Conservation (phyloP, 345 rosid genomes). For the Eucalyptus coolabah region DNA sequence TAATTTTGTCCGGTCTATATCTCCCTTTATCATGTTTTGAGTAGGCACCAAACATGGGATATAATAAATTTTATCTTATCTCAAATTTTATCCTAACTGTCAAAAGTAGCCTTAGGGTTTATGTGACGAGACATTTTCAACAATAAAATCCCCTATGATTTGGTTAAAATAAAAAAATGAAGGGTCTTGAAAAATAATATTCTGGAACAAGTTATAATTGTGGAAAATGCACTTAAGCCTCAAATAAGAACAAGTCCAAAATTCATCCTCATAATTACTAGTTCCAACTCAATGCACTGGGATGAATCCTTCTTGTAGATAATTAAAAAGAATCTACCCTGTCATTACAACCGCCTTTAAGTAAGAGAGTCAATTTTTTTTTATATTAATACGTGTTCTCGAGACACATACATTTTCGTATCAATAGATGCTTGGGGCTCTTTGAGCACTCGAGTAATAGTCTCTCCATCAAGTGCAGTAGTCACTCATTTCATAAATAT, state of each 20-base stretch:
- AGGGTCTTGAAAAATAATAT: not conserved
- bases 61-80: too few relatives aligned
- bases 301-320: not conserved
- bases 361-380: not conserved
- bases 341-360: not conserved
- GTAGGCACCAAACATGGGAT: rapidly evolving
- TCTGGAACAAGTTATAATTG: not conserved
- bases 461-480: rapidly evolving
- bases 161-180: not conserved
- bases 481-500: too few relatives aligned
- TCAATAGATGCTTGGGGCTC: not conserved
- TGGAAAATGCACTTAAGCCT: not conserved
- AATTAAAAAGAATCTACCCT: not conserved
- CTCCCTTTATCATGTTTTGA: rapidly evolving
- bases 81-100: rapidly evolving
- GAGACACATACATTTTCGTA: not conserved
- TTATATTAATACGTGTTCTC: not conserved
- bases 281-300: not conserved
- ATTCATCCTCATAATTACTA: not conserved
- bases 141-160: not conserved
- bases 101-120: rapidly evolving
- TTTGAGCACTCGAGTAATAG: not conserved
- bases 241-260: not conserved
- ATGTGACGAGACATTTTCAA: not conserved
- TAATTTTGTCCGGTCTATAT: too few relatives aligned